A percentile compares a stretch with the other conserved stretches of the same genome.
Conservation (phyloP, 306 rosid genomes). For the Potentilla sterilis region DNA sequence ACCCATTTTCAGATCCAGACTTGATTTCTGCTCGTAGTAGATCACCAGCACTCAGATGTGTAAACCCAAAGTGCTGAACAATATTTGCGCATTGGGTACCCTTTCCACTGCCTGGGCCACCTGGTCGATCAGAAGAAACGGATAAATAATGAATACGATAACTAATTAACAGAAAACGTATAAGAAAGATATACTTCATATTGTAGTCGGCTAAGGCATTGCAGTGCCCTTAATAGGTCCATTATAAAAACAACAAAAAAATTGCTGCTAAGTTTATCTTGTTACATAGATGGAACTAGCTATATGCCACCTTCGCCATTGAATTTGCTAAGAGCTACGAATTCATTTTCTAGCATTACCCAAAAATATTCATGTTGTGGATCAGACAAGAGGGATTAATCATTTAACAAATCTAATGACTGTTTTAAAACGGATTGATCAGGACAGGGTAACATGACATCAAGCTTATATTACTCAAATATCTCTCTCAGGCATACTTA, state of each 20-base stretch:
- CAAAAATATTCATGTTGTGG: background rate
- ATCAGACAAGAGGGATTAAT: background rate
- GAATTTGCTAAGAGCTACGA: background rate
- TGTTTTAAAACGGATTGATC: background rate
- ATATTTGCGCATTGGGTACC: conserved; percentile 93
- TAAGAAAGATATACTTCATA: background rate
- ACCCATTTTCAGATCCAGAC: conserved; percentile 99
- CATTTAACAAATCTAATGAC: background rate
- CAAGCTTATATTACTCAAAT: background rate
- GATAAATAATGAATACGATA: background rate
- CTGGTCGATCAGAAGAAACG: conserved; percentile 39
- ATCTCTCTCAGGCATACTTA: background rate
- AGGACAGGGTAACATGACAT: background rate
- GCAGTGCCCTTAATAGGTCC: background rate
- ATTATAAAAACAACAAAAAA: background rate
- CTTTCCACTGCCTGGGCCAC: conserved; percentile 99
- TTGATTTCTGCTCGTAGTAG: conserved; percentile 92
- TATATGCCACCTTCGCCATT: background rate
- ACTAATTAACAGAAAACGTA: background rate
- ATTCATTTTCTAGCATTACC: background rate
- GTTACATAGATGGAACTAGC: background rate
- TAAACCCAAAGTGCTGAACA: conserved; percentile 68
- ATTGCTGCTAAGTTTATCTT: background rate
- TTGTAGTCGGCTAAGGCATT: background rate
- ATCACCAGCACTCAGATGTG: conserved; percentile 99